These are phyloP conservation scores for Scheffersomyces parashehatae DNA, from an alignment of 1,139 yeast genomes.

Conservation along the genomic window DNA sequence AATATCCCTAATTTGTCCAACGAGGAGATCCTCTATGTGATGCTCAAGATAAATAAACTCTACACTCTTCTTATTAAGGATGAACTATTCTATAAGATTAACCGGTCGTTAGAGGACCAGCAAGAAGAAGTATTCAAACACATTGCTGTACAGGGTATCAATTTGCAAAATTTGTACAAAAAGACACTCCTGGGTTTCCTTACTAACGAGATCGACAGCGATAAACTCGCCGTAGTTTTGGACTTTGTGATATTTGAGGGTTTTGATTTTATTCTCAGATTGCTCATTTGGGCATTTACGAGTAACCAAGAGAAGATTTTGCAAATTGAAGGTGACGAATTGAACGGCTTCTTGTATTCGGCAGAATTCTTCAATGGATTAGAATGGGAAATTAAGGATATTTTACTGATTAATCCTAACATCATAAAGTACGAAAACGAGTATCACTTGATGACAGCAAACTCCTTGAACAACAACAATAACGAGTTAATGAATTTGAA, in stretches of 20 bases:
- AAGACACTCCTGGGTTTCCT: conserved; percentile 25
- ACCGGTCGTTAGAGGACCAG: conserved; percentile 39
- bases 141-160: conserved; percentile 39
- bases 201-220: conserved; percentile 14
- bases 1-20: conserved; percentile 22
- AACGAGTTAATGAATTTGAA: conserved; percentile 41
- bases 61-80: conserved; percentile 29
- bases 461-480: conserved; percentile 39
- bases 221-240: conserved; percentile 19
- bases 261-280: conserved; percentile 34
- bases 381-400: conserved; percentile 14
- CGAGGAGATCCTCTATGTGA: conserved; percentile 33
- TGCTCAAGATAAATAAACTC: conserved; percentile 36
- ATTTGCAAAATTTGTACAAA: conserved; percentile 27
- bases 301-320: conserved; percentile 19
- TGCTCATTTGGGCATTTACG: conserved; percentile 26
- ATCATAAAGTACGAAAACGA: conserved; percentile 48
- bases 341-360: conserved; percentile 25
- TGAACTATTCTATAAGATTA: conserved; percentile 40
- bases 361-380: conserved; percentile 19
- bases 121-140: conserved; percentile 30
- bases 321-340: conserved; percentile 29
- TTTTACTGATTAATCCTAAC: conserved; percentile 26
- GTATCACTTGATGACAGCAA: conserved; percentile 42
- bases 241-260: conserved; percentile 47